Evolutionary conservation across 768 basidiomycete genomes (phyloP).

Genomic region (Russula foetens): DNA sequence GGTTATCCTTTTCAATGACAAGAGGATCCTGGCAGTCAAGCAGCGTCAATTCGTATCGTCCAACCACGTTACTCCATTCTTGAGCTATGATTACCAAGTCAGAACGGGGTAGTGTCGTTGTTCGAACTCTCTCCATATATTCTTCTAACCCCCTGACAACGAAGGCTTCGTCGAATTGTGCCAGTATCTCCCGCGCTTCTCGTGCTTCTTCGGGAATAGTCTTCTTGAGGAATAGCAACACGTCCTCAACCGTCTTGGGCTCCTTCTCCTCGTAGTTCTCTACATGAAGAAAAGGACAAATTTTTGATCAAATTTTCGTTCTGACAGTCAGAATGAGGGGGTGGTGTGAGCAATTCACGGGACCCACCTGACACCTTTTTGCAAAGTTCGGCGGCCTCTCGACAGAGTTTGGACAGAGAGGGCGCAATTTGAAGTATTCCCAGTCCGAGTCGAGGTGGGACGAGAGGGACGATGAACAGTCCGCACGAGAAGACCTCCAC

Average conservation of each 20-base stretch:
- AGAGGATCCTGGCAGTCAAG: slow-evolving; percentile 2
- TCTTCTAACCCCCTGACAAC: slow-evolving; percentile 7
- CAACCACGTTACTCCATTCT: slow-evolving; percentile 7
- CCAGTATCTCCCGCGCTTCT: neutral
- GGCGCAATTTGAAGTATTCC: neutral
- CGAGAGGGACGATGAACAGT: neutral
- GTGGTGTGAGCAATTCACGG: neutral
- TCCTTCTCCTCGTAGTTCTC: neutral
- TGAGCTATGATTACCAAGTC: neutral
- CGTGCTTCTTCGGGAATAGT: slow-evolving; percentile 8
- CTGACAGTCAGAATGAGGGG: neutral
- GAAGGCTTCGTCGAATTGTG: slow-evolving; percentile 9
- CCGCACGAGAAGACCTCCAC: neutral
- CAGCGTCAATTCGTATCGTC: slow-evolving; percentile 11
- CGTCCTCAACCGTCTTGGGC: slow-evolving; percentile 1
- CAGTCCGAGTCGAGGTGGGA: neutral
- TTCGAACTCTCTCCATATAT: slow-evolving; percentile 7
- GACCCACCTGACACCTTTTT: neutral
- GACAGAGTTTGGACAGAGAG: neutral
- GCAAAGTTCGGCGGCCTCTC: neutral
- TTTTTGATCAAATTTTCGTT: neutral
- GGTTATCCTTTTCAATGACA: neutral
- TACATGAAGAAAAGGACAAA: neutral
- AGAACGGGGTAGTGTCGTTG: neutral
- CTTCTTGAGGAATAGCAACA: slow-evolving; percentile 9